Percentiles rank a stretch among this genome's conserved stretches.
Evolutionary conservation across 495 filamentous ascomycete genomes (phyloP).

Genomic region (Lepraria neglecta): DNA sequence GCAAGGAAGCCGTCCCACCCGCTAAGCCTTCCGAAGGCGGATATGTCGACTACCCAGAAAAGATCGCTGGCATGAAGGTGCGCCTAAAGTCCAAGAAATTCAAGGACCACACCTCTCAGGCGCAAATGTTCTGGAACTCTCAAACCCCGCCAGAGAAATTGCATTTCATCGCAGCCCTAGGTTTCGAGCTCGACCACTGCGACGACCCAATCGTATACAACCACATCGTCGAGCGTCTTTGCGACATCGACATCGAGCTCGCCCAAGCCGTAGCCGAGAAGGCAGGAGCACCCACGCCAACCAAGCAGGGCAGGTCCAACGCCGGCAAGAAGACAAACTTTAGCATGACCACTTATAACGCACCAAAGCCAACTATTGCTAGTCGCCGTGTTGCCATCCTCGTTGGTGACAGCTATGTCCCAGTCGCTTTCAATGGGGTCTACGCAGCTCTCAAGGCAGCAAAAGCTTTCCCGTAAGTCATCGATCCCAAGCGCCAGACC

Average conservation of each 20-base stretch:
- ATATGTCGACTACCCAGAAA: slow-evolving; percentile 62
- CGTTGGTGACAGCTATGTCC: slow-evolving; percentile 76
- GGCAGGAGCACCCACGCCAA: slow-evolving; percentile 59
- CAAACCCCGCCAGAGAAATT: slow-evolving; percentile 61
- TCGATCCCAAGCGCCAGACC: slow-evolving; percentile 55
- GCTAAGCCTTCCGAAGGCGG: slow-evolving; percentile 53
- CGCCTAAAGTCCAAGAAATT: slow-evolving; percentile 72
- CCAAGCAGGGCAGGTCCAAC: slow-evolving; percentile 48
- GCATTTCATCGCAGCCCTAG: slow-evolving; percentile 63
- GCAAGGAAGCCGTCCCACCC: slow-evolving; percentile 58
- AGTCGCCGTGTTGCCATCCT: slow-evolving; percentile 72
- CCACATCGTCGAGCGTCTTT: slow-evolving; percentile 61
- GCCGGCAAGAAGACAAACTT: slow-evolving; percentile 62
- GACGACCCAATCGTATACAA: slow-evolving; percentile 77
- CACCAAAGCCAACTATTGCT: slow-evolving; percentile 57
- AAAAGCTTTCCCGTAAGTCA: slow-evolving; percentile 63
- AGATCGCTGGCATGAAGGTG: slow-evolving; percentile 61
- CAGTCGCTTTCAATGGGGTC: slow-evolving; percentile 55
- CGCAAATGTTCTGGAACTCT: slow-evolving; percentile 73
- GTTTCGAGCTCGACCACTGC: slow-evolving; percentile 85
- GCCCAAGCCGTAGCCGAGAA: slow-evolving; percentile 62
- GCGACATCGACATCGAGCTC: slow-evolving; percentile 66
- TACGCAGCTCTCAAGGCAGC: slow-evolving; percentile 55
- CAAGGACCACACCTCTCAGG: slow-evolving; percentile 64
- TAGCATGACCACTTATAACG: slow-evolving; percentile 62